phyloP scores from a whole-genome alignment of 768 basidiomycete species.

The Bullera alba region DNA sequence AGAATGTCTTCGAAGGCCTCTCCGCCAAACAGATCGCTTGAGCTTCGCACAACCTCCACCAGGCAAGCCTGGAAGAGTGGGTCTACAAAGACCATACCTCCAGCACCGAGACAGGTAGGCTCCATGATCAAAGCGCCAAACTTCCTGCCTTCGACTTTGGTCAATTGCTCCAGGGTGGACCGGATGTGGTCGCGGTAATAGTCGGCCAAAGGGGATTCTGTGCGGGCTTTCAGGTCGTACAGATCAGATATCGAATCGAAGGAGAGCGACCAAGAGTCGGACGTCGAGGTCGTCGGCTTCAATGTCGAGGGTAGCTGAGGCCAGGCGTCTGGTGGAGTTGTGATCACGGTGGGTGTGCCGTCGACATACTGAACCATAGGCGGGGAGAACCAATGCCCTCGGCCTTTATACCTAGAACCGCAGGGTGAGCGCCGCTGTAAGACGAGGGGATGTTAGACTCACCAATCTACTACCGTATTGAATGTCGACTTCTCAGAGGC shows the following conservation, averaged over 20 bases:
- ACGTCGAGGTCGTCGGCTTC: background rate
- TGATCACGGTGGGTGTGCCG: slow-evolving; percentile 49
- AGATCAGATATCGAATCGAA: slow-evolving; percentile 55
- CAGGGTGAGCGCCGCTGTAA: background rate
- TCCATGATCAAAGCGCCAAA: slow-evolving; percentile 73
- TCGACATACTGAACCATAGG: slow-evolving; percentile 66
- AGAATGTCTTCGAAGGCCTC: slow-evolving; percentile 13
- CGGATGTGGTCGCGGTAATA: slow-evolving; percentile 60
- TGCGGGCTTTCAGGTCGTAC: slow-evolving; percentile 64
- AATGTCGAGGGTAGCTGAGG: slow-evolving; percentile 14
- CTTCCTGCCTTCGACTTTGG: slow-evolving; percentile 42
- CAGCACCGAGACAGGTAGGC: slow-evolving; percentile 88
- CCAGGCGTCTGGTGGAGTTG: slow-evolving; percentile 39
- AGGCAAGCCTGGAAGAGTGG: slow-evolving; percentile 88
- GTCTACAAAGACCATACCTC: slow-evolving; percentile 95
- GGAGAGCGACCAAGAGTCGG: slow-evolving; percentile 24
- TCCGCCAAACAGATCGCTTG: slow-evolving; percentile 40
- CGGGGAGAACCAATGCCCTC: slow-evolving; percentile 89
- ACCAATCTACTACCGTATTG: slow-evolving; percentile 75
- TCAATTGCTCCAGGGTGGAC: slow-evolving; percentile 51
- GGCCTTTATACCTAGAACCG: slow-evolving; percentile 58
- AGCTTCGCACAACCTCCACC: slow-evolving; percentile 67
- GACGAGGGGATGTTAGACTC: background rate
- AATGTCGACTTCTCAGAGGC: slow-evolving; percentile 80
- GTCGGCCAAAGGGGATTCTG: slow-evolving; percentile 57